Evolutionary conservation across 2,329 filamentous ascomycete genomes (phyloP).

Genomic region (Microdochium nivale): DNA sequence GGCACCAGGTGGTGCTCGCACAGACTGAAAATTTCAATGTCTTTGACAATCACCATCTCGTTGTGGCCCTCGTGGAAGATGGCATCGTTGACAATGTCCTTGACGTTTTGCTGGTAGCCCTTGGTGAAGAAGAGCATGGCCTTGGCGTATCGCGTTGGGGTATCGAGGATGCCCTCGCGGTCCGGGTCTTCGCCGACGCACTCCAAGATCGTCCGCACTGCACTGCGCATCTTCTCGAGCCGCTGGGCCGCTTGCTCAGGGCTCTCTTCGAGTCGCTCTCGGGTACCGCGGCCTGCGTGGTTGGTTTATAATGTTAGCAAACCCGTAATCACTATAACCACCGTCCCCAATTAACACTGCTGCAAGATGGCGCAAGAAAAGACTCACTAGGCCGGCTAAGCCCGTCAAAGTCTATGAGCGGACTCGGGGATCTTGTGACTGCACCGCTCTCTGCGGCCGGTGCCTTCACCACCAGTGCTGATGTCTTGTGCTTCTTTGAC

Average conservation of each 20-base stretch:
- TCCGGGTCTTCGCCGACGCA: constrained; percentile 62
- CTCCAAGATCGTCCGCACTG: constrained; percentile 58
- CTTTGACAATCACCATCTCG: constrained; percentile 95
- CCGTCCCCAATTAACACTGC: too few relatives aligned
- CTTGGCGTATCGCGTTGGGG: constrained; percentile 84
- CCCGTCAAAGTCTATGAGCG: constrained; percentile 54
- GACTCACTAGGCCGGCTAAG: constrained; percentile 48
- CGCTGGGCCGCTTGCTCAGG: constrained; percentile 40
- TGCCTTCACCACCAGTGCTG: constrained; percentile 10
- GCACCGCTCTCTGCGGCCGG: constrained; percentile 14
- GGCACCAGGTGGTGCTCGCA: constrained; percentile 98
- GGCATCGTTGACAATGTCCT: constrained; percentile 84
- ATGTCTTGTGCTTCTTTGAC: constrained; percentile 24
- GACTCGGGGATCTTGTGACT: constrained; percentile 38
- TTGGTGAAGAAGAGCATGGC: constrained; percentile 94
- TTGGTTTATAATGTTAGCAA: constrained; percentile 2
- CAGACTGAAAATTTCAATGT: constrained; percentile 89
- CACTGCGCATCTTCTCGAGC: constrained; percentile 49
- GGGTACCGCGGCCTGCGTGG: constrained; percentile 51
- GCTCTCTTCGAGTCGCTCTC: constrained; percentile 50
- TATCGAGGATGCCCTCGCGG: constrained; percentile 55
- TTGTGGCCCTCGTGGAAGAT: constrained; percentile 96
- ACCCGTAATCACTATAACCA: too few relatives aligned
- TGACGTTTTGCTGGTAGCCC: constrained; percentile 91
- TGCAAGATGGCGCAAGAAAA: too few relatives aligned